A percentile compares a stretch with the other conserved stretches of the same genome.
These are phyloP conservation scores for sorghum (Sorghum bicolor) DNA, from an alignment of 176 grass and related monocot species.

Conservation along the genomic window DNA sequence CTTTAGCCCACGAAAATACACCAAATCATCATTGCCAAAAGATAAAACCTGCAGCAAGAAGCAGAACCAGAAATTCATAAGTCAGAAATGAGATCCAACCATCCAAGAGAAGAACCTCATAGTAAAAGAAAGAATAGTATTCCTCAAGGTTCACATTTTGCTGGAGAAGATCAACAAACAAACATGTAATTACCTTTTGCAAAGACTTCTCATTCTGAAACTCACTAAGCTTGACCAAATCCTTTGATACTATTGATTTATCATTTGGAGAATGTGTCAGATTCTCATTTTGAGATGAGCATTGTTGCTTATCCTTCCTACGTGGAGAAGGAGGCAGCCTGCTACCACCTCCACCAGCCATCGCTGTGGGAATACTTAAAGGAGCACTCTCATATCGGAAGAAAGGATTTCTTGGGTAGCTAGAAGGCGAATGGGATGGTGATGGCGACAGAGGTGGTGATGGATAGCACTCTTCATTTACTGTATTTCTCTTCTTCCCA, in stretches of 20 bases:
- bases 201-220: constrained; percentile 20
- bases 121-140: background rate
- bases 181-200: constrained; percentile 38
- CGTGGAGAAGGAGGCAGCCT: constrained; percentile 39
- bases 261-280: constrained; percentile 19
- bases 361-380: constrained; percentile 27
- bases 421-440: constrained; percentile 39
- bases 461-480: constrained; percentile 39
- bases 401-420: constrained; percentile 39
- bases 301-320: constrained; percentile 34
- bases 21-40: constrained; percentile 53
- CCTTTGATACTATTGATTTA: constrained; percentile 26
- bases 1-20: constrained; percentile 49
- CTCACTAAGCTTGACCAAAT: constrained; percentile 43
- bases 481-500: constrained; percentile 37
- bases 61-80: constrained; percentile 19
- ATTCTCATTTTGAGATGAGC: constrained; percentile 33
- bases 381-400: constrained; percentile 56
- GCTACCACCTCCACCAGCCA: constrained; percentile 1
- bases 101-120: background rate
- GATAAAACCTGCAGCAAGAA: constrained; percentile 42
- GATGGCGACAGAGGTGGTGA: constrained; percentile 38
- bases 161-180: constrained; percentile 20
- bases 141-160: constrained; percentile 26
- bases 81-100: constrained; percentile 6